These are phyloP conservation scores for Ophidiomyces ophidiicola DNA, from an alignment of 2,329 filamentous ascomycete species.

Conservation along the genomic window DNA sequence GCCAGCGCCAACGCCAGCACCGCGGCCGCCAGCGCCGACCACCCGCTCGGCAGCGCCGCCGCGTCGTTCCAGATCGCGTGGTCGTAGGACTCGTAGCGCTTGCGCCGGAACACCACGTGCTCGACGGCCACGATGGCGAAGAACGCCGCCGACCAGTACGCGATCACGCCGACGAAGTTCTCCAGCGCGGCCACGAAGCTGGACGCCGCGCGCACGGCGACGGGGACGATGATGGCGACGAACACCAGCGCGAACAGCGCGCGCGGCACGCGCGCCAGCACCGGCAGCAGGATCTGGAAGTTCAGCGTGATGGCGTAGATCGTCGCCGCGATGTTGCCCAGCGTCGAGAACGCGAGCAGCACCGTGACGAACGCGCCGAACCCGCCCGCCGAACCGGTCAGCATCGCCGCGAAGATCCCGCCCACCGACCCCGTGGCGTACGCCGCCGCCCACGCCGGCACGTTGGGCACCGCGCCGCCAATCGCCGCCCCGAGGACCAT, in stretches of 20 bases:
- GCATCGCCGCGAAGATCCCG: constrained; percentile 47
- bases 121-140: constrained; percentile 49
- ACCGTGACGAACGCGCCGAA: constrained; percentile 59
- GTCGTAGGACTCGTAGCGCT: constrained; percentile 39
- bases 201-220: constrained; percentile 52
- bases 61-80: constrained; percentile 51
- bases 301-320: constrained; percentile 56
- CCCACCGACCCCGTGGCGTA: constrained; percentile 50
- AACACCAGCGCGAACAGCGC: constrained; percentile 49
- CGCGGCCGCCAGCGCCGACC: constrained; percentile 52
- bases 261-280: constrained; percentile 47
- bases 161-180: constrained; percentile 18
- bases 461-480: constrained; percentile 44
- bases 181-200: constrained; percentile 44
- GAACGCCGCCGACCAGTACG: constrained; percentile 51
- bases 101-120: constrained; percentile 48
- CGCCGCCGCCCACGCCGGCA: constrained; percentile 43
- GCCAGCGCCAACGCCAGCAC: constrained; percentile 50
- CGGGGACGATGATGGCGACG: constrained; percentile 52
- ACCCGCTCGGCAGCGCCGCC: constrained; percentile 47
- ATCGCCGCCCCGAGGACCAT: constrained; percentile 56
- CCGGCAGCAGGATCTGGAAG: constrained; percentile 53
- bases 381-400: constrained; percentile 23
- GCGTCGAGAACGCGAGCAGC: constrained; percentile 42
- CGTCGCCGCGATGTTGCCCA: constrained; percentile 54